phyloP scores from a whole-genome alignment of 306 rosid genomes.

The Hylodesmum podocarpum region DNA sequence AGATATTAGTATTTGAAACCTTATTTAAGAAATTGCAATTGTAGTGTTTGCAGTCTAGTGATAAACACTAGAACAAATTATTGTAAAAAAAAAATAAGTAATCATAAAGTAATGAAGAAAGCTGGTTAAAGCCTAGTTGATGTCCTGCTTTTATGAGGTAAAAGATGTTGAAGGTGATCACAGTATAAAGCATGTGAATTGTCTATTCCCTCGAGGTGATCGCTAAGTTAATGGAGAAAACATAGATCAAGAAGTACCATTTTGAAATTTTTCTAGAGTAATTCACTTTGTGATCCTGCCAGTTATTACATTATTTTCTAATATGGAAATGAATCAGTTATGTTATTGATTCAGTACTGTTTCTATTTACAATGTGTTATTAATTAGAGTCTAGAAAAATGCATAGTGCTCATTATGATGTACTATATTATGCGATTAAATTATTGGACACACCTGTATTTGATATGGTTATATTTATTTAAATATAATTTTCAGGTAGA shows the following conservation, averaged over 20 bases:
- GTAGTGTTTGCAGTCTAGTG: background rate
- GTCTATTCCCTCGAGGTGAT: background rate
- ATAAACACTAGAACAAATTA: background rate
- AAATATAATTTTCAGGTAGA: constrained; percentile 69
- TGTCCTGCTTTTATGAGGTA: background rate
- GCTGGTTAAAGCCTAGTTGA: background rate
- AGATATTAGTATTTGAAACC: background rate
- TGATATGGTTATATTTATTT: constrained; percentile 24
- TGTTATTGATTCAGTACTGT: constrained; percentile 16
- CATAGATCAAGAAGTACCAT: background rate
- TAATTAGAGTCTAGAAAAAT: background rate
- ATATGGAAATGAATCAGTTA: background rate
- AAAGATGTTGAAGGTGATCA: background rate
- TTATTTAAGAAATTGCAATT: background rate
- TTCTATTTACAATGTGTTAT: background rate
- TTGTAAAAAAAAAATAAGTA: background rate
- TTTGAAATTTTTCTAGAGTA: background rate
- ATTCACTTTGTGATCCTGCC: background rate
- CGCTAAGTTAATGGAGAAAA: background rate
- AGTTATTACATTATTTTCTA: constrained; percentile 18
- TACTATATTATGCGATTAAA: constrained; percentile 9
- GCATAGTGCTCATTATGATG: background rate
- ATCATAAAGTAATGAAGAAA: constrained; percentile 2
- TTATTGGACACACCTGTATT: background rate
- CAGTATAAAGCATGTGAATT: background rate